Conservation (phyloP, 108 stramenopile genomes). For the Cyclotella distinguenda region DNA sequence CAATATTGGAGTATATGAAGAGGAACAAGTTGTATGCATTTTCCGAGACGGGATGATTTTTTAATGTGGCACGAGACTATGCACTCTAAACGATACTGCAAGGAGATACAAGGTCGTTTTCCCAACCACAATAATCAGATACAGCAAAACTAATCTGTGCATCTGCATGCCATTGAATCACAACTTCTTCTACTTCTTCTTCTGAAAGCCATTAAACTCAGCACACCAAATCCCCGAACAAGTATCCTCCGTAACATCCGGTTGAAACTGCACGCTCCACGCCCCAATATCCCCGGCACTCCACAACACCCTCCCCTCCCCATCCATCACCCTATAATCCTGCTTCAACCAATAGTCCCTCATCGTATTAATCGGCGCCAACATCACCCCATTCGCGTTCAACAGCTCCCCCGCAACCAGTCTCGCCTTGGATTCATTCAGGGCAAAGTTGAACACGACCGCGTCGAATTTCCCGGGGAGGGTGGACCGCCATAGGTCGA, state of each 20-base stretch:
- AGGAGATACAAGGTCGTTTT: too few relatives aligned
- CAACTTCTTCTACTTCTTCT: conserved; percentile 22
- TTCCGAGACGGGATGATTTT: too few relatives aligned
- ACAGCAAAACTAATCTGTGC: not conserved
- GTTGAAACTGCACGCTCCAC: conserved; percentile 90
- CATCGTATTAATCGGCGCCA: conserved; percentile 79
- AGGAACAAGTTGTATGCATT: conserved; percentile 64
- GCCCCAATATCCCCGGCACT: conserved; percentile 75
- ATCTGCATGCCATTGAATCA: not conserved
- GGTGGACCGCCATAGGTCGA: conserved; percentile 24
- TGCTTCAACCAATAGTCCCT: conserved; percentile 88
- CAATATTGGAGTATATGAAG: conserved; percentile 67
- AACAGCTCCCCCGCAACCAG: conserved; percentile 59
- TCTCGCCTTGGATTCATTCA: conserved; percentile 74
- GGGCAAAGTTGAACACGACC: conserved; percentile 83
- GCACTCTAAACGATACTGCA: too few relatives aligned
- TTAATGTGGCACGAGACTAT: too few relatives aligned
- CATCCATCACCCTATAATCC: conserved; percentile 60
- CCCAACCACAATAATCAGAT: too few relatives aligned
- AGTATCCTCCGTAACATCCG: conserved; percentile 84
- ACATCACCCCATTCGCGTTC: conserved; percentile 52
- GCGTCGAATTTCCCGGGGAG: conserved; percentile 45
- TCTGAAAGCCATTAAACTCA: conserved; percentile 82
- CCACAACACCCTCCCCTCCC: conserved; percentile 57
- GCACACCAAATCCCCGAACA: conserved; percentile 89